Base-by-base conservation (phyloP, 2,329 filamentous ascomycete genomes). In the Leptographium procerum region DNA sequence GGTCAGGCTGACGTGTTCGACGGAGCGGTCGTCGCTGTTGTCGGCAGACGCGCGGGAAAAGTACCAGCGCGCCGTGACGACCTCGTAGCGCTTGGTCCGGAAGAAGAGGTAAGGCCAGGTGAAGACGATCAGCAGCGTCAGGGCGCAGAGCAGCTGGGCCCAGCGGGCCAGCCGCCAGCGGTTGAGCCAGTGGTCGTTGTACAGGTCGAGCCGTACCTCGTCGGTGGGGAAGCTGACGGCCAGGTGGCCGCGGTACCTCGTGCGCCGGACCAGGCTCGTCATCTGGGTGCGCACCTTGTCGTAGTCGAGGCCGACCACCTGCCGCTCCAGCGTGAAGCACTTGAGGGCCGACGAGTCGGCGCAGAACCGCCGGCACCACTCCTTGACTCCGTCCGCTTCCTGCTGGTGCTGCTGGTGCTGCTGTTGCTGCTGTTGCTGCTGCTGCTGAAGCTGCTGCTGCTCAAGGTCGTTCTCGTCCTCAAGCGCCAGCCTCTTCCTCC, bases 351-450 rank as follows among this genome's bases (percentile, higher is more conserved):
- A 75, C 26, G 74, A 72, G 62, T 78, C 82, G 2, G 78, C 78
- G 65, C 82, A 85, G 70, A 83, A 91, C 45, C 79, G 77, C 59
- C 86, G 80, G 64, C 85, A 89, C 87, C 87, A 91, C 60, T 84
- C 79, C 26, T 68, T 68, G 13, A 84, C 68, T n/a, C 47, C 24
- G 45, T n/a, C n/a, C n/a, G n/a, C n/a, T n/a, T n/a, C n/a, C n/a
- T n/a, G n/a, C n/a, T n/a, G n/a, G n/a, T n/a, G n/a, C n/a, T n/a
- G n/a, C n/a, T n/a, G n/a, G n/a, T n/a, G n/a, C n/a, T n/a, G n/a
- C n/a, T n/a, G n/a, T n/a, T n/a, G n/a, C n/a, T n/a, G n/a, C n/a
- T n/a, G n/a, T n/a, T n/a, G n/a, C n/a, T n/a, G n/a, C n/a, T n/a
- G 4, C 72, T n/a, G n/a, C 31, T 6, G 31, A 5, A 10, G 31